Evolutionary conservation across 129 eudicot species (phyloP), one percentile per base, ranked within the genome.

Genomic region (Apium graveolens): DNA sequence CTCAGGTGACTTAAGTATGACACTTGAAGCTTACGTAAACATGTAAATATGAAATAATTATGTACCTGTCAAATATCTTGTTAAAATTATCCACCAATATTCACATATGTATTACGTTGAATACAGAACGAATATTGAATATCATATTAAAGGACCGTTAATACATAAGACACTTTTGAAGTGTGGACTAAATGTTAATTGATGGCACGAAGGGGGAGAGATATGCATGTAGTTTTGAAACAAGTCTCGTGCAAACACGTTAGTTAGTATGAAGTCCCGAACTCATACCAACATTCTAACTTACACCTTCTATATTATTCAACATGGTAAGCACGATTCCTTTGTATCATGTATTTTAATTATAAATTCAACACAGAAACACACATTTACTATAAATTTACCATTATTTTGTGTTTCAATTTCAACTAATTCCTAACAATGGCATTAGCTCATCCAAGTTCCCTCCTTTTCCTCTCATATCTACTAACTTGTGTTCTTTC

Each of bases 211-310:
- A 42, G 31, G 7, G 12, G 31, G 43, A 13, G 31, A 43, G 46
- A 73, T 5, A 73, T 72, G 34, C 21, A 42, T 43, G 34, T 11
- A 73, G 13, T 21, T n/a, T 3, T 20, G 14, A 34, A 34, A 37
- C 42, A 1, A 35, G 70, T 69, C 77, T 43, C 77, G 77, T 74
- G 77, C 77, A 74, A 43, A 44, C 77, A 74, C 77, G 77, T 74
- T 44, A n/a, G 77, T 44, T n/a, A 11, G 46, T 7, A 73, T 42
- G 57, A 43, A 73, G n/a, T 74, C 77, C 60, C 77, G 34, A 74
- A 74, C 57, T 44, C n/a, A 6, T 43, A 73, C 76, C 76, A 73
- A 73, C 45, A 37, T 10, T 73, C 53, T n/a, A 73, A 41, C 76
- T 73, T 24, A 44, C 49, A 44, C 34, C 49, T 39, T 27, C 21